phyloP scores from a whole-genome alignment of 352 stramenopile species.

The Pythium grandisporangium region DNA sequence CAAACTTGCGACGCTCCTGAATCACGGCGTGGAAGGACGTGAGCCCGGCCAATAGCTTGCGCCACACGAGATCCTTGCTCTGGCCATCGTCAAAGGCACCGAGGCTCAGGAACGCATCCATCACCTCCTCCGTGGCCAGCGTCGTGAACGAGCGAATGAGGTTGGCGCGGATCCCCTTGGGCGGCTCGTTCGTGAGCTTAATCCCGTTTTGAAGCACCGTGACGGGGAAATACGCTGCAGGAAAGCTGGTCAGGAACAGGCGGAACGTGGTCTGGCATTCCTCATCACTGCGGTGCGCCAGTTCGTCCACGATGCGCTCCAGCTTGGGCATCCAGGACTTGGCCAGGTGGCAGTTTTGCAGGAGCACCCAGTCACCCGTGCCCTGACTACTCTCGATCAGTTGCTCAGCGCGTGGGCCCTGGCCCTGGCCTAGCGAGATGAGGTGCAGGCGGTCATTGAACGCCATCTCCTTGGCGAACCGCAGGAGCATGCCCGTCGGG shows the following conservation, averaged over 20 bases:
- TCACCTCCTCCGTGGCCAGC: conserved; percentile 67
- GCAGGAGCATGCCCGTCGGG: conserved; percentile 89
- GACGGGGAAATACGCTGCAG: conserved; percentile 88
- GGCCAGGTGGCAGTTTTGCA: conserved; percentile 93
- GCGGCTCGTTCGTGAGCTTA: conserved; percentile 91
- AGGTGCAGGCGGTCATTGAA: conserved; percentile 87
- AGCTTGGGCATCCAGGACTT: conserved; percentile 93
- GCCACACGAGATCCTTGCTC: conserved; percentile 68
- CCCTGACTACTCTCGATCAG: conserved; percentile 82
- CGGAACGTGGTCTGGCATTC: conserved; percentile 71
- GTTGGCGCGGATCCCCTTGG: conserved; percentile 88
- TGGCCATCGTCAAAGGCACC: conserved; percentile 53
- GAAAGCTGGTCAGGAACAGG: conserved; percentile 90
- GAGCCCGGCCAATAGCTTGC: conserved; percentile 85
- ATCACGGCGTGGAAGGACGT: conserved; percentile 94
- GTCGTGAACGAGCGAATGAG: conserved; percentile 85
- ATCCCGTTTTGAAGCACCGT: conserved; percentile 90
- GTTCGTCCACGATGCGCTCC: conserved; percentile 86
- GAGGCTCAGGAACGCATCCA: conserved; percentile 41
- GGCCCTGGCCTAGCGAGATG: conserved; percentile 90
- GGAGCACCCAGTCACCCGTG: conserved; percentile 88
- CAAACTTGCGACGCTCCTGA: conserved; percentile 92
- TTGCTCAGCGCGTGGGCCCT: conserved; percentile 85
- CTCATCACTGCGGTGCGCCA: conserved; percentile 44
- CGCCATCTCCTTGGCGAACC: conserved; percentile 85